Percentiles rank a stretch among this genome's conserved stretches.
Conservation (phyloP, 352 stramenopile species). For the Elongisporangium senticosum region DNA sequence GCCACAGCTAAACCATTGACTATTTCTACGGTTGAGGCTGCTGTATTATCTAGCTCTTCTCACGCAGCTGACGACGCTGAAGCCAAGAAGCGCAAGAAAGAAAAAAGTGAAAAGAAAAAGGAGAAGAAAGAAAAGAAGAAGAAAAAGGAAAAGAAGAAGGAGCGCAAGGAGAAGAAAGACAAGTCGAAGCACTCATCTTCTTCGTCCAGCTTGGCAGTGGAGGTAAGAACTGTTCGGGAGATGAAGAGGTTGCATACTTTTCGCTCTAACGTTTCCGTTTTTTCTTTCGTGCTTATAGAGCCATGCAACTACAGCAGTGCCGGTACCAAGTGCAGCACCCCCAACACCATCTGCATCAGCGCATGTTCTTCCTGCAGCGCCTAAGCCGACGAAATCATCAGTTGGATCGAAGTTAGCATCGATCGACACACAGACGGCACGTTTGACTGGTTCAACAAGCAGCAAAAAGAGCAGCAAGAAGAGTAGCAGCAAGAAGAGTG, state of each 20-base stretch:
- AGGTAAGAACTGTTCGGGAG: too few species aligned
- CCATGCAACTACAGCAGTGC: not conserved
- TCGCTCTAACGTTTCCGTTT: not conserved
- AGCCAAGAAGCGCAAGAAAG: slow-evolving; percentile 27
- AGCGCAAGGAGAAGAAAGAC: slow-evolving; percentile 49
- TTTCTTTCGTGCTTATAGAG: slow-evolving; percentile 1
- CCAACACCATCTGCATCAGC: not conserved
- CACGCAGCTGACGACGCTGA: not conserved
- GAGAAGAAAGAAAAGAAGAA: slow-evolving; percentile 72
- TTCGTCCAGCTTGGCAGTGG: too few species aligned
- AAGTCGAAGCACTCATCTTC: slow-evolving; percentile 33
- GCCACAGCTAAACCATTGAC: slow-evolving; percentile 7
- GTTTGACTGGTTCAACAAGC: slow-evolving; percentile 13
- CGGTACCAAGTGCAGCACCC: not conserved
- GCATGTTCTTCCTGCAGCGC: slow-evolving; percentile 1
- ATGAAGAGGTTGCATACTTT: not conserved
- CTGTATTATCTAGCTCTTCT: slow-evolving; percentile 4
- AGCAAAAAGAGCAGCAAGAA: slow-evolving; percentile 61
- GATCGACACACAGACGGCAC: slow-evolving; percentile 16
- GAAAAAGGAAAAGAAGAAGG: slow-evolving; percentile 59
- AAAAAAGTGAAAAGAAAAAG: slow-evolving; percentile 54
- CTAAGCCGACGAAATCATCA: slow-evolving; percentile 2
- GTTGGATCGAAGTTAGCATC: slow-evolving; percentile 33
- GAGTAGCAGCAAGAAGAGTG: slow-evolving; percentile 52
- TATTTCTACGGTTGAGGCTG: not conserved